Evolutionary conservation across 2,329 filamentous ascomycete genomes (phyloP), one percentile per base, ranked within the genome.

Genomic region (Neopestalotiopsis sp.): DNA sequence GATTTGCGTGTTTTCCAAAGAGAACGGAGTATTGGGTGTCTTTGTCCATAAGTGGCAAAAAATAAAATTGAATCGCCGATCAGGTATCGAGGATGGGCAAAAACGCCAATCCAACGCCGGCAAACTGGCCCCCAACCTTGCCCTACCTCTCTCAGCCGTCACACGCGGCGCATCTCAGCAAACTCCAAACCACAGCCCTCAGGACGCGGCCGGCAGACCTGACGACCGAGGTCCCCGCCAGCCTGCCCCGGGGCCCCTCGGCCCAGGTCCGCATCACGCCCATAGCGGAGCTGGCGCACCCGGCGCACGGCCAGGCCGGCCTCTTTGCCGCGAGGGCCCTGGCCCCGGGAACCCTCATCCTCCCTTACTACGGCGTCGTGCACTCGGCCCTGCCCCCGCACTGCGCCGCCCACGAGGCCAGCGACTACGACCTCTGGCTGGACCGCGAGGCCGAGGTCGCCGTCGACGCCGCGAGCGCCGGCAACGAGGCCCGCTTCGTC

Each of bases 381-480:
- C 90, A 92, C 77, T 80, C 81, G 70, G 80, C 74, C 66, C 65
- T 17, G 71, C 77, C 59, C 69, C 75, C 66, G 66, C 75, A 72
- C 74, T 79, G 78, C 20, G 12, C 58, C 13, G 62, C 45, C 1
- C 80, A 87, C 70, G 79, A 80, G n/a, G 68, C 74, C 14, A 88
- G 85, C 6, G 87, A 92, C 78, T 92, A 92, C 75, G 90, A 92
- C 75, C 80, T 92, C 32, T 90, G 88, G 84, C 80, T 92, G 24
- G 88, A 90, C 77, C 81, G 84, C 24, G 88, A 86, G 24, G 82
- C 78, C 0, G 85, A 84, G 17, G 80, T 90, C 1, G 89, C 89
- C 3, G 86, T 92, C 4, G 90, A 92, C 73, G 90, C 90, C 3
- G 84, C 82, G 17, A 76, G 75, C 49, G 79, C 78, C 66, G 90